Percentiles rank a stretch among this genome's conserved stretches.
Evolutionary conservation across 2,329 filamentous ascomycete species (phyloP).

Genomic region (Pestalotiopsis sp.): DNA sequence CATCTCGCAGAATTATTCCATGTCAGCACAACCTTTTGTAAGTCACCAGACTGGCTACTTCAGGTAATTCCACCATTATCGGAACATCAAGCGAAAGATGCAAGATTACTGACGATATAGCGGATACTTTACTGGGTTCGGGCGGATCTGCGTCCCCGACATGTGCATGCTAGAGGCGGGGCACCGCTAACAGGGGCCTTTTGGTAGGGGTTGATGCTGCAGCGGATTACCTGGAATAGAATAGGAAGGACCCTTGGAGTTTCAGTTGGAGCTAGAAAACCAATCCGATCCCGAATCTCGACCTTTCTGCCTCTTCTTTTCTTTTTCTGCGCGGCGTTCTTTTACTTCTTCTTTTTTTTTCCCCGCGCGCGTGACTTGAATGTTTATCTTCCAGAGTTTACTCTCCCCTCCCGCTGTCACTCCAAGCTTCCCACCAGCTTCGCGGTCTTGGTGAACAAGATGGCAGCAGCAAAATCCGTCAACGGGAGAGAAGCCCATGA

Average conservation of each 20-base stretch:
- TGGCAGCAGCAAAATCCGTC: slow-evolving; percentile 10
- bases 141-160: neutral
- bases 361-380: neutral
- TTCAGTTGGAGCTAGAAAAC: neutral
- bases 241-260: slow-evolving; percentile 3
- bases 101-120: too few species aligned
- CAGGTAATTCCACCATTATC: too few species aligned
- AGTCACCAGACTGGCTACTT: too few species aligned
- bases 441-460: slow-evolving; percentile 10
- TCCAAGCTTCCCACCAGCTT: neutral
- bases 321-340: neutral
- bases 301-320: neutral
- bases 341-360: neutral
- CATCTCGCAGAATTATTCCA: too few species aligned
- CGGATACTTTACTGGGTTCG: neutral
- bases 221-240: neutral
- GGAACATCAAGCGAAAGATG: too few species aligned
- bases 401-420: neutral
- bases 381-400: neutral
- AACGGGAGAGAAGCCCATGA: slow-evolving; percentile 15
- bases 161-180: neutral
- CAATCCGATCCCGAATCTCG: neutral
- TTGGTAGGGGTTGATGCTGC: neutral
- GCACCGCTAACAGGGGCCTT: neutral
- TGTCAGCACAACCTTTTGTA: too few species aligned